phyloP scores from a whole-genome alignment of 2,329 filamentous ascomycete genomes.

The Fusarium stilboides region DNA sequence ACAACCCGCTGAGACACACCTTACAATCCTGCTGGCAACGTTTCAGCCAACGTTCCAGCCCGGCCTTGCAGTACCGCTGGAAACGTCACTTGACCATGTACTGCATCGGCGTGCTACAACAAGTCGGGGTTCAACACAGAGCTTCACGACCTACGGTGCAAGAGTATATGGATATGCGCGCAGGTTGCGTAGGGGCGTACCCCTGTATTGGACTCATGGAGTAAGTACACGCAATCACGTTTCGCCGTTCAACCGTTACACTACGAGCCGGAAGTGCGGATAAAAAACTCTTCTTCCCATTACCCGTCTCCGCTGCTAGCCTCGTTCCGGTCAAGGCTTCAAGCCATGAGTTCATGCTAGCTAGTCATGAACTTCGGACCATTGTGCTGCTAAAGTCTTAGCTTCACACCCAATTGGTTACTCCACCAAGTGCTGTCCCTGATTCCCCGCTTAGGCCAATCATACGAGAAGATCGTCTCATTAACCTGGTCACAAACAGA shows the following conservation, averaged over 20 bases:
- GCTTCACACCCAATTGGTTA: neutral
- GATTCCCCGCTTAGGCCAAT: neutral
- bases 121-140: slow-evolving; percentile 24
- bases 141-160: slow-evolving; percentile 9
- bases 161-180: slow-evolving; percentile 36
- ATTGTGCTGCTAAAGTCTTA: neutral
- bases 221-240: slow-evolving; percentile 11
- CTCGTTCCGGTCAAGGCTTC: slow-evolving; percentile 6
- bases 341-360: neutral
- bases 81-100: slow-evolving; percentile 36
- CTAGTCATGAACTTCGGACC: neutral
- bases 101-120: slow-evolving; percentile 28
- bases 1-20: slow-evolving; percentile 29
- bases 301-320: neutral
- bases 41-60: slow-evolving; percentile 23
- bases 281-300: neutral
- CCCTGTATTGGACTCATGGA: slow-evolving; percentile 34
- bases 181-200: slow-evolving; percentile 30
- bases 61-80: slow-evolving; percentile 28
- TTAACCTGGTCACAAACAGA: slow-evolving; percentile 10
- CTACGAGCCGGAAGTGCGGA: neutral
- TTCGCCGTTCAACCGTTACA: neutral
- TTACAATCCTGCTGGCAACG: slow-evolving; percentile 34
- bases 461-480: neutral
- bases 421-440: neutral